phyloP scores from a whole-genome alignment of 78 protist species.

The Dictyostelium purpureum region DNA sequence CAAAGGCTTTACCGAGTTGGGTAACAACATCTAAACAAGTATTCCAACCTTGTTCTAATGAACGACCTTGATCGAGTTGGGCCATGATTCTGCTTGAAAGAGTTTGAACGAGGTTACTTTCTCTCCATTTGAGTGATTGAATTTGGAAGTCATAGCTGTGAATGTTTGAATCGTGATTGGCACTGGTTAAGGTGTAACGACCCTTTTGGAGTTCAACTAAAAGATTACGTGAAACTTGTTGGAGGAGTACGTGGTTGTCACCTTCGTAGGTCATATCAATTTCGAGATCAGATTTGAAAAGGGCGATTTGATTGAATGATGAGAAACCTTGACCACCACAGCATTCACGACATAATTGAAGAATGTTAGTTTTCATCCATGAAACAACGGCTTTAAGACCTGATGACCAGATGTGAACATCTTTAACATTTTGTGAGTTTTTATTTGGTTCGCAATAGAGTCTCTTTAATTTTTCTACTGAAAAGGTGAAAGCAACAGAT shows the following conservation, averaged over 20 bases:
- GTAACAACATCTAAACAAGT: conserved; percentile 20
- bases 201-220: conserved; percentile 80
- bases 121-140: conserved; percentile 71
- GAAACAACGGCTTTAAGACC: conserved; percentile 75
- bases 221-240: conserved; percentile 67
- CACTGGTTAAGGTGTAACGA: conserved; percentile 13
- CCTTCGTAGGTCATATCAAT: conserved; percentile 82
- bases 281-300: conserved; percentile 47
- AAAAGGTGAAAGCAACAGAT: conserved; percentile 24
- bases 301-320: conserved; percentile 58
- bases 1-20: conserved; percentile 42
- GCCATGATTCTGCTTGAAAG: conserved; percentile 39
- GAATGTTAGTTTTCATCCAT: conserved; percentile 68
- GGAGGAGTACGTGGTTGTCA: conserved; percentile 79
- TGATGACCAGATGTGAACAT: conserved; percentile 52
- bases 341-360: conserved; percentile 61
- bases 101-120: conserved; percentile 31
- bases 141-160: conserved; percentile 37
- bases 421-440: conserved; percentile 63
- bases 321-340: conserved; percentile 86
- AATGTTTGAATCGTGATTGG: conserved; percentile 33
- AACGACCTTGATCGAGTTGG: conserved; percentile 39
- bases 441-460: conserved; percentile 78
- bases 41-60: conserved; percentile 58
- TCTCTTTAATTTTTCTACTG: conserved; percentile 21